A percentile compares a stretch with the other conserved stretches of the same genome.
Conservation (phyloP, 768 basidiomycete genomes). For the Russula earlei region DNA sequence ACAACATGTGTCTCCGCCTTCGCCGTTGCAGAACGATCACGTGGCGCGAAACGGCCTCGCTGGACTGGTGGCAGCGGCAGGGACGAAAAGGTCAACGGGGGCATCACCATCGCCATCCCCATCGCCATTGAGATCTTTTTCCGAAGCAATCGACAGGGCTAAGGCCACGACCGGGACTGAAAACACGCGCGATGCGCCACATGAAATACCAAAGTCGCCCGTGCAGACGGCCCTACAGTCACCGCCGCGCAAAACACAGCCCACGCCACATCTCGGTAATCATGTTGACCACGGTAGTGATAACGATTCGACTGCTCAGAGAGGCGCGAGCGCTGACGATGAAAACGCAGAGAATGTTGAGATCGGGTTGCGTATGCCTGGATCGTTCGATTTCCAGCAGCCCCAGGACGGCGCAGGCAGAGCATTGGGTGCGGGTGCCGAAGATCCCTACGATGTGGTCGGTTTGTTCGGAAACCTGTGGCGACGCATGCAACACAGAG, state of each 20-base stretch:
- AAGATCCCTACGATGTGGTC: neutral
- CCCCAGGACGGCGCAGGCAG: neutral
- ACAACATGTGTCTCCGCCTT: neutral
- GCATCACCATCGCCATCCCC: too few relatives aligned
- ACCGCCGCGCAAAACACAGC: neutral
- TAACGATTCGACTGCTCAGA: neutral
- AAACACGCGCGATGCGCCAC: neutral
- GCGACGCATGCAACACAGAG: constrained; percentile 7
- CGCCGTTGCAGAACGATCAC: neutral
- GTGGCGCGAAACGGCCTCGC: neutral
- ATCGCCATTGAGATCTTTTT: neutral
- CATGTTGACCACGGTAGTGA: neutral
- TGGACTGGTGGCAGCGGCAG: neutral
- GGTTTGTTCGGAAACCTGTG: constrained; percentile 4
- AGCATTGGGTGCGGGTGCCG: neutral
- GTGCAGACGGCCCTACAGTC: too few relatives aligned
- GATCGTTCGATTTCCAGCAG: constrained; percentile 7
- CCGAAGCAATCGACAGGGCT: neutral
- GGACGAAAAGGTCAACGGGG: neutral
- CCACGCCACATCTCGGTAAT: too few relatives aligned
- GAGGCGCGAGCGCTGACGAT: neutral
- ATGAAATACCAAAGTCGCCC: neutral
- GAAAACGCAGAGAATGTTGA: neutral
- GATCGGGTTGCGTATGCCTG: constrained; percentile 6
- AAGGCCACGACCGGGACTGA: neutral